These are phyloP conservation scores for Miscanthus sacchariflorus DNA, from an alignment of 202 grass and related monocot species.

Conservation along the genomic window DNA sequence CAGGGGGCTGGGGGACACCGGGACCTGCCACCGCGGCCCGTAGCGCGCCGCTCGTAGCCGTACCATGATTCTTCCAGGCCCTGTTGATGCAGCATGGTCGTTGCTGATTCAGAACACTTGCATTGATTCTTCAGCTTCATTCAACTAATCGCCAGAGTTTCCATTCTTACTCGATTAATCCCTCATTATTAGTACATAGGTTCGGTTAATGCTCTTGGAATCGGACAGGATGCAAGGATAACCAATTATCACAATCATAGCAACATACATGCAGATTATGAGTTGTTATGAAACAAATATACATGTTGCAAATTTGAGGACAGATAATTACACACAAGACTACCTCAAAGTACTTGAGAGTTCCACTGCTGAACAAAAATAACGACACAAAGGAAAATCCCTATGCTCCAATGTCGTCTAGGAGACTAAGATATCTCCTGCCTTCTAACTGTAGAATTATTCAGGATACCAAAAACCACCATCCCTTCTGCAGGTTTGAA, in stretches of 20 bases:
- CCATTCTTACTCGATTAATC: background rate
- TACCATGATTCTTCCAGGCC: slow-evolving; percentile 28
- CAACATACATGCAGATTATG: background rate
- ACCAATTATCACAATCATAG: background rate
- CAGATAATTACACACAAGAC: background rate
- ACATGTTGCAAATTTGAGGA: slow-evolving; percentile 17
- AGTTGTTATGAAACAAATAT: slow-evolving; percentile 22
- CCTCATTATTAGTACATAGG: background rate
- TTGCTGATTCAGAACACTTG: background rate
- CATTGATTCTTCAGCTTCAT: background rate
- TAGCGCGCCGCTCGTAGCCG: background rate
- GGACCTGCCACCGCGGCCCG: slow-evolving; percentile 43
- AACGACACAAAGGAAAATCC: background rate
- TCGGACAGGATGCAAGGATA: background rate
- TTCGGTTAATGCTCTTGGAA: background rate
- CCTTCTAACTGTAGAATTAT: slow-evolving; percentile 4
- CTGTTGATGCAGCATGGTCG: background rate
- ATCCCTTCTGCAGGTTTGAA: background rate
- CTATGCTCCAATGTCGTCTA: background rate
- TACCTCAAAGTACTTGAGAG: background rate
- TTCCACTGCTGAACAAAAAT: background rate
- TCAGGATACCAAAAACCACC: slow-evolving; percentile 11
- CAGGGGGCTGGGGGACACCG: slow-evolving; percentile 35
- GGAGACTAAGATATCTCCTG: slow-evolving; percentile 1
- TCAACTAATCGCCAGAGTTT: background rate